Conservation (phyloP, 2,329 filamentous ascomycete species). For the Cladosporium sp. region DNA sequence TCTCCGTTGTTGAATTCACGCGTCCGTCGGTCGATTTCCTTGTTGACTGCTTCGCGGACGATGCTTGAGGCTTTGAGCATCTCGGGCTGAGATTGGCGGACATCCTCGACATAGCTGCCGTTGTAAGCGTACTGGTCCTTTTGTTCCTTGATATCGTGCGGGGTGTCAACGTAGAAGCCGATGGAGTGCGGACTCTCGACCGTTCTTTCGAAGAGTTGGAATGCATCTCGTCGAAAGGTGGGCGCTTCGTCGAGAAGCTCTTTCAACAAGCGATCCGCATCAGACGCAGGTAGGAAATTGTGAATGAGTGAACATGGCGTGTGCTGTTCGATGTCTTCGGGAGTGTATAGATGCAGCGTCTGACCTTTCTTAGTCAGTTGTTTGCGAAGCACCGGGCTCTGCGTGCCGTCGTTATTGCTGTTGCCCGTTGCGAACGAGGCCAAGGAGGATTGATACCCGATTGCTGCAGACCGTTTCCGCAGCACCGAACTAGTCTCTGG, state of each 20-base stretch:
- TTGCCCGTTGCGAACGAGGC: slow-evolving; percentile 19
- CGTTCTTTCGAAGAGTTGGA: slow-evolving; percentile 84
- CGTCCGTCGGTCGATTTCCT: slow-evolving; percentile 70
- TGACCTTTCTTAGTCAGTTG: slow-evolving; percentile 69
- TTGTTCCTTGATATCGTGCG: slow-evolving; percentile 65
- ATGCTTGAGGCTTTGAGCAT: slow-evolving; percentile 65
- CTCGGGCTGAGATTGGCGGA: slow-evolving; percentile 70
- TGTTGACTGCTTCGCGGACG: slow-evolving; percentile 73
- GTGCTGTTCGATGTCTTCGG: slow-evolving; percentile 72
- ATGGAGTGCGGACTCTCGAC: slow-evolving; percentile 82
- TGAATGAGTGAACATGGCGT: slow-evolving; percentile 91
- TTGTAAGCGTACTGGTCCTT: slow-evolving; percentile 84
- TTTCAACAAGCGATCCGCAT: slow-evolving; percentile 68
- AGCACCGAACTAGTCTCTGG: slow-evolving; percentile 24
- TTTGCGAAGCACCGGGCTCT: slow-evolving; percentile 14
- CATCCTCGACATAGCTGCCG: slow-evolving; percentile 68
- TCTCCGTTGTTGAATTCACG: slow-evolving; percentile 63
- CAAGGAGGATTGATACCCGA: slow-evolving; percentile 43
- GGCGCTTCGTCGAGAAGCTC: slow-evolving; percentile 73
- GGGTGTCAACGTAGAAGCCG: slow-evolving; percentile 75
- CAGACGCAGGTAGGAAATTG: slow-evolving; percentile 71
- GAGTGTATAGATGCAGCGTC: slow-evolving; percentile 79
- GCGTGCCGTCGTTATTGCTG: neutral
- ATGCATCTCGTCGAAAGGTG: slow-evolving; percentile 66
- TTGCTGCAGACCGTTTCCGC: slow-evolving; percentile 29